Evolutionary conservation across 2,329 filamentous ascomycete genomes (phyloP).

Genomic region (Chrysoporthe austroafricana): DNA sequence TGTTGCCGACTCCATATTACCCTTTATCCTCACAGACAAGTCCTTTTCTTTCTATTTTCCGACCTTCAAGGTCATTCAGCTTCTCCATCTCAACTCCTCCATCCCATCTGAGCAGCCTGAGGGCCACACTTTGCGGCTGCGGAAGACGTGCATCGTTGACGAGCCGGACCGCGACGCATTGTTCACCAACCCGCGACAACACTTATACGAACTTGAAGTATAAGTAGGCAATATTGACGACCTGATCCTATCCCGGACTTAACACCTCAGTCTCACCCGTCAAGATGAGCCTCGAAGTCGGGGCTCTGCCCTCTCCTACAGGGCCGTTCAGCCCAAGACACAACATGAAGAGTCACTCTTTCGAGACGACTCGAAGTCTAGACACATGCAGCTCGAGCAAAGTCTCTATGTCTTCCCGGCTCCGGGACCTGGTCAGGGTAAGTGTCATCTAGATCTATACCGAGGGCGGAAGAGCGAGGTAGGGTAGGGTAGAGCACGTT

Average conservation of each 20-base stretch:
- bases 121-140: not conserved
- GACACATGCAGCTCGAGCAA: slow-evolving; percentile 11
- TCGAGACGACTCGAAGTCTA: slow-evolving; percentile 8
- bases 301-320: slow-evolving; percentile 21
- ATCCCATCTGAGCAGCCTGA: not conserved
- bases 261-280: not conserved
- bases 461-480: not conserved
- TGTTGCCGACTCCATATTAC: not conserved
- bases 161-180: not conserved
- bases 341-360: slow-evolving; percentile 3
- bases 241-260: too few relatives aligned
- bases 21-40: not conserved
- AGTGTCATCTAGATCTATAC: slow-evolving; percentile 13
- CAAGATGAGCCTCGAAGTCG: slow-evolving; percentile 25
- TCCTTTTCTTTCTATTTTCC: not conserved
- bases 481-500: not conserved
- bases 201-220: not conserved
- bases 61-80: not conserved
- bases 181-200: not conserved
- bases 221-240: not conserved
- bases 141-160: not conserved
- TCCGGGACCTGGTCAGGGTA: slow-evolving; percentile 39
- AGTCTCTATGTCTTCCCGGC: slow-evolving; percentile 34
- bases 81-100: not conserved
- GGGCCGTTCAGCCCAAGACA: slow-evolving; percentile 25